Percentiles rank a stretch among this genome's conserved stretches.
These are phyloP conservation scores for barrel medic (Medicago truncatula) DNA, from an alignment of 306 rosid species.

Conservation along the genomic window DNA sequence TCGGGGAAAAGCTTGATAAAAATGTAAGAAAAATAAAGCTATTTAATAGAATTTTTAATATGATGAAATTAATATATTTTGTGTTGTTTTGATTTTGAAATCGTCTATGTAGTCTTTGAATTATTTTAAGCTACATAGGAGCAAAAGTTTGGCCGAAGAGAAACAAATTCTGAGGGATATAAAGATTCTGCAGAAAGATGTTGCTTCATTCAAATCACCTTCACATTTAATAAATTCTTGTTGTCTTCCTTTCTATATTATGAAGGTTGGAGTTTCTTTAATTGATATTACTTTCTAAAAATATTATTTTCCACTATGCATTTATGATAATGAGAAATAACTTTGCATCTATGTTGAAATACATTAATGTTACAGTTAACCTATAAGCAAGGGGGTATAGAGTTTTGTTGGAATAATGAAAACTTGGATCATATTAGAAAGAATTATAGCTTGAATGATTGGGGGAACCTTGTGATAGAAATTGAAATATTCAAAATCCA, in stretches of 20 bases:
- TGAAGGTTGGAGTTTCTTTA: not conserved
- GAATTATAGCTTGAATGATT: not conserved
- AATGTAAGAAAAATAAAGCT: slow-evolving; percentile 11
- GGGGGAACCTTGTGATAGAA: slow-evolving; percentile 32
- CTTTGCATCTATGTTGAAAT: too few species aligned
- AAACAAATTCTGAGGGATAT: slow-evolving; percentile 19
- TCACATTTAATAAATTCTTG: not conserved
- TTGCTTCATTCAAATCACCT: slow-evolving; percentile 14
- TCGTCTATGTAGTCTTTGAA: slow-evolving; percentile 26
- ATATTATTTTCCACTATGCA: too few species aligned
- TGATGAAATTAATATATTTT: not conserved
- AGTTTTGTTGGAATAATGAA: not conserved
- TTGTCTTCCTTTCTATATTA: not conserved
- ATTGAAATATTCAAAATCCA: slow-evolving; percentile 33
- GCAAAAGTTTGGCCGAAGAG: slow-evolving; percentile 25
- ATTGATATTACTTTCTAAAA: too few species aligned
- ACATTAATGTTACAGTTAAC: not conserved
- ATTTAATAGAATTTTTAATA: not conserved
- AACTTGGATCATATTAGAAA: not conserved
- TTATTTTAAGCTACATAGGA: slow-evolving; percentile 25
- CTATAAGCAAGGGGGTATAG: not conserved
- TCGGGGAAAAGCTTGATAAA: slow-evolving; percentile 13
- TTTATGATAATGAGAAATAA: too few species aligned
- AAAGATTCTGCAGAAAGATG: not conserved
- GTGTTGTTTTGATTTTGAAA: not conserved